Evolutionary conservation across 306 rosid genomes (phyloP), one percentile per base, ranked within the genome.

Genomic region (Vicia sativa): DNA sequence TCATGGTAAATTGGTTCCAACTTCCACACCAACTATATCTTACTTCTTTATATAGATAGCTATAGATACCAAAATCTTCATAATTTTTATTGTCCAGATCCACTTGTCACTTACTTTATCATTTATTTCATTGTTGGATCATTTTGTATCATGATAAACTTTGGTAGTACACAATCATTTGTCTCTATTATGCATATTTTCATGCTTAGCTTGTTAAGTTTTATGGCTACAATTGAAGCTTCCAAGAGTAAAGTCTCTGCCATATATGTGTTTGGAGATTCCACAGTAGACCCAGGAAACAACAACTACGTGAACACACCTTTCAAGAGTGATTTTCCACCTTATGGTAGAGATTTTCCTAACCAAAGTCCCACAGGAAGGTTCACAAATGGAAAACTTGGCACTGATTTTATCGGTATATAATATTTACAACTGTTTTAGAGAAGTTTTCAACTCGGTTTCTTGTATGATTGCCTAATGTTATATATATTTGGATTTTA

Each of bases 221-320:
- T 35, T 26, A 53, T 14, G 49, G 31, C 42, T 26, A 44, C 9
- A 74, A 70, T 67, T 73, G 79, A 77, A 44, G 82, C 76, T 64
- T 26, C 28, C 10, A 72, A 61, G 1, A 16, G 29, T 14, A 71
- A 77, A 9, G 79, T 73, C 35, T 78, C 93, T 5, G 83, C 81
- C 11, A 0, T 90, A 3, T 72, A 85, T 28, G 96, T 90, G 65
- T 87, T 90, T 45, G 96, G 96, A 57, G 96, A 90, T 68, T 90
- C 96, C 70, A 90, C 96, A 1, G 91, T 81, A 46, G 95, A 87
- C 73, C 84, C 96, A 5, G 96, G 95, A 70, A 90, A 90, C 60
- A 90, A 90, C n/a, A 87, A 90, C 78, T 77, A 39, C 35, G 7
- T 87, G 0, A 3, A 14, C 0, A 83, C 95, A 0, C 0, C 66